A percentile compares a stretch with the other conserved stretches of the same genome.
These are phyloP conservation scores for Teunomyces lycoperdinae DNA, from an alignment of 805 yeast genomes.

Conservation along the genomic window DNA sequence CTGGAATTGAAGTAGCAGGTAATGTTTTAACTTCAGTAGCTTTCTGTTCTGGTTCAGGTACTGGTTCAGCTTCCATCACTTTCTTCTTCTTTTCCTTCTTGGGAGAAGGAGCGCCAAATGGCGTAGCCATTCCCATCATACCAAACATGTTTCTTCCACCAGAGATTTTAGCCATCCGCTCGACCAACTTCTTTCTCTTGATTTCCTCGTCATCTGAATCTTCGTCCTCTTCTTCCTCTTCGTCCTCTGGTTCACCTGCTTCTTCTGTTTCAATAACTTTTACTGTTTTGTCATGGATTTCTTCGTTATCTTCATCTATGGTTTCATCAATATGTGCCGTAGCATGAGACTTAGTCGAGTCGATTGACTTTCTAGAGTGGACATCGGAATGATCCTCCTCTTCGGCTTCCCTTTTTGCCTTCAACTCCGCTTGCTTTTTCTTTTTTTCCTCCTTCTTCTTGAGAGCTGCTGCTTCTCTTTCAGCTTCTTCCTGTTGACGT, in stretches of 20 bases:
- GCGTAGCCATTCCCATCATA: constrained; percentile 56
- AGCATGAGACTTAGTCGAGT: neutral
- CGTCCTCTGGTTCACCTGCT: constrained; percentile 32
- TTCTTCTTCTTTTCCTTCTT: constrained; percentile 5
- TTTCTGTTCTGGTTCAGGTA: neutral
- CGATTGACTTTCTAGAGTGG: constrained; percentile 5
- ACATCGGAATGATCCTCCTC: constrained; percentile 11
- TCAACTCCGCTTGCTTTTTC: constrained; percentile 35
- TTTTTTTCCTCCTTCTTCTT: constrained; percentile 40
- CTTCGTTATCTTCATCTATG: constrained; percentile 13
- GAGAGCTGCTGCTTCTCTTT: constrained; percentile 59
- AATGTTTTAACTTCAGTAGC: neutral
- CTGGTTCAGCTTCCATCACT: neutral
- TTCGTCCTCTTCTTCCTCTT: constrained; percentile 50
- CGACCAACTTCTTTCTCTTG: constrained; percentile 73
- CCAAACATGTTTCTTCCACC: constrained; percentile 83
- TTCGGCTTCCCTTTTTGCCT: constrained; percentile 21
- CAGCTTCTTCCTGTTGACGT: constrained; percentile 77
- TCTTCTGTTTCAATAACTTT: constrained; percentile 8
- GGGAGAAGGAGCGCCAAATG: constrained; percentile 28
- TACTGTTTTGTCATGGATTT: constrained; percentile 6
- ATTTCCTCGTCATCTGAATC: constrained; percentile 76
- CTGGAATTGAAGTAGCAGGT: neutral
- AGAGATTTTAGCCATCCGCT: constrained; percentile 93
- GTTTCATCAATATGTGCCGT: constrained; percentile 7